Evolutionary conservation across 2,329 filamentous ascomycete species (phyloP).

Genomic region (Allantophomopsis lycopodina): DNA sequence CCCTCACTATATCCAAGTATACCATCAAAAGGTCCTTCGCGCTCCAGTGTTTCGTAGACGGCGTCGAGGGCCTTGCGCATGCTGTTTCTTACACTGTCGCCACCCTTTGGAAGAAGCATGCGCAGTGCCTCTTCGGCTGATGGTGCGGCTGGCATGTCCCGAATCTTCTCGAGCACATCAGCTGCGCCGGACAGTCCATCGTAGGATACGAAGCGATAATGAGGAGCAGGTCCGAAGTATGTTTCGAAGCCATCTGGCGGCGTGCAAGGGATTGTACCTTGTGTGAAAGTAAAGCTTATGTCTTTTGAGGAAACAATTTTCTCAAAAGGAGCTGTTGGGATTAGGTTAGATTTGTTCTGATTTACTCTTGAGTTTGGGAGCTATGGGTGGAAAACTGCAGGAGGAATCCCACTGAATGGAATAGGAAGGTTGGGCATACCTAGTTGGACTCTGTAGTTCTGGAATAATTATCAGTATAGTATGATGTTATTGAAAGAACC

Average conservation of each 20-base stretch:
- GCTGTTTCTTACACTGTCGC: slow-evolving; percentile 12
- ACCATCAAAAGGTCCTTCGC: slow-evolving; percentile 30
- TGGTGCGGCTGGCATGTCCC: slow-evolving; percentile 11
- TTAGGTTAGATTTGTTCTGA: slow-evolving; percentile 24
- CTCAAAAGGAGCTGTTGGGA: too few species aligned
- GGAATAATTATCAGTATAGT: slow-evolving; percentile 4
- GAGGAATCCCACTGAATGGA: too few species aligned
- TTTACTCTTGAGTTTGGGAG: too few species aligned
- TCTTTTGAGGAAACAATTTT: too few species aligned
- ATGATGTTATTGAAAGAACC: slow-evolving; percentile 4
- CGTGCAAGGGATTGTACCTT: slow-evolving; percentile 30
- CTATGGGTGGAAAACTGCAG: too few species aligned
- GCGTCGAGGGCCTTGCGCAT: too few species aligned
- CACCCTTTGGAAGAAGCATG: too few species aligned
- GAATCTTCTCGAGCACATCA: slow-evolving; percentile 10
- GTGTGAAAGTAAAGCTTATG: slow-evolving; percentile 40
- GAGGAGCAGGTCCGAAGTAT: slow-evolving; percentile 23
- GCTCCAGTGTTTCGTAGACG: slow-evolving; percentile 29
- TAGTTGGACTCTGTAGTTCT: slow-evolving; percentile 43
- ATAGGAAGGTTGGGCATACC: too few species aligned
- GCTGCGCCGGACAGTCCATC: slow-evolving; percentile 18
- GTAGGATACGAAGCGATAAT: slow-evolving; percentile 35
- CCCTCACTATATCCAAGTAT: slow-evolving; percentile 47
- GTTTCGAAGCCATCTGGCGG: slow-evolving; percentile 37
- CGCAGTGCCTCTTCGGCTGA: slow-evolving; percentile 11